Evolutionary conservation across 345 rosid species (phyloP).

Genomic region (Excoecaria agallocha): DNA sequence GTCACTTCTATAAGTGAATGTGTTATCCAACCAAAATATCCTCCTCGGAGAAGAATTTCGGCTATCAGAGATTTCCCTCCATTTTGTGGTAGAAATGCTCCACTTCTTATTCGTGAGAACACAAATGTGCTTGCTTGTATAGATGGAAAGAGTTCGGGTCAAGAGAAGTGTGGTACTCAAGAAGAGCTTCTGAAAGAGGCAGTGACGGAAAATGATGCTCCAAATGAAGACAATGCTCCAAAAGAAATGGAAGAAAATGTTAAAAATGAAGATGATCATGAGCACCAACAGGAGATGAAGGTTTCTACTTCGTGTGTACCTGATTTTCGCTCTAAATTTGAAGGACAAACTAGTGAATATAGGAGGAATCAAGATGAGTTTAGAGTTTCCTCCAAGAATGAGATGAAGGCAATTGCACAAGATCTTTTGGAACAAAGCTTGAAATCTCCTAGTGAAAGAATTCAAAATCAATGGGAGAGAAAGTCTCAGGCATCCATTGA

Average conservation of each 20-base stretch:
- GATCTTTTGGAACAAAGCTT: constrained; percentile 15
- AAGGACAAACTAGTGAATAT: constrained; percentile 9
- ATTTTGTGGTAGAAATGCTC: constrained; percentile 44
- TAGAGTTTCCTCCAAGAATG: constrained; percentile 16
- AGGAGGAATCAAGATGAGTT: constrained; percentile 20
- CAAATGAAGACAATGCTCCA: constrained; percentile 8
- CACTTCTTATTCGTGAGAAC: constrained; percentile 12
- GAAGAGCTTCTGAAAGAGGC: constrained; percentile 13
- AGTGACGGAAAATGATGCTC: neutral
- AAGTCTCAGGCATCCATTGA: constrained; percentile 9
- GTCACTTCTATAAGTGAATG: constrained; percentile 15
- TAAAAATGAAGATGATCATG: constrained; percentile 19
- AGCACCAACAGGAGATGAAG: constrained; percentile 4
- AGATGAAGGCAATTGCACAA: constrained; percentile 12
- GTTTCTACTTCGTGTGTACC: constrained; percentile 1
- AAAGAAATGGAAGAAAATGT: constrained; percentile 21
- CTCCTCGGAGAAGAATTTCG: constrained; percentile 44
- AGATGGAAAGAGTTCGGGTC: constrained; percentile 18
- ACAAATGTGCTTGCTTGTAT: constrained; percentile 9
- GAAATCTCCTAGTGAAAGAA: constrained; percentile 16
- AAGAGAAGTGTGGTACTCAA: constrained; percentile 21
- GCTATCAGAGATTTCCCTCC: constrained; percentile 59
- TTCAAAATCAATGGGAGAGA: constrained; percentile 18
- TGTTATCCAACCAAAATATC: constrained; percentile 26
- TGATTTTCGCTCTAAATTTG: constrained; percentile 23